Base-by-base conservation (phyloP, 768 basidiomycete species). In the Boletus rex-veris region DNA sequence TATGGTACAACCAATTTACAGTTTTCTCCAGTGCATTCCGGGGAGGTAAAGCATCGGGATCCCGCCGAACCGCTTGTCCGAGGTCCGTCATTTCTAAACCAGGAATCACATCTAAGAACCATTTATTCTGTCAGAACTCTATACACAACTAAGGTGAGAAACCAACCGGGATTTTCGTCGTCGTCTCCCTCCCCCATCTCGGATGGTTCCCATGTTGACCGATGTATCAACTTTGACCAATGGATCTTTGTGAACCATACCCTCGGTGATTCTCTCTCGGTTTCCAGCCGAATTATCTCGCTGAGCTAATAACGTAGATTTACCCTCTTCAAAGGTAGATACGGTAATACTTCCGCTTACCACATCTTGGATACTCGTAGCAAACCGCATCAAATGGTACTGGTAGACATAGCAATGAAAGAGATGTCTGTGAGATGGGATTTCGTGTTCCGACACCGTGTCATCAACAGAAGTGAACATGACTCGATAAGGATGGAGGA, bases 401-500 rank as follows among this genome's bases (percentile, higher is more conserved):
- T 90, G 85, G 63, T 87, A 89, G 33, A 88, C 79, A 60, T 84
- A 90, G 45, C 84, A 86, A 50, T 87, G 74, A 60, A 90, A 90
- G 6, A 90, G 71, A 62, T 83, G 82, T 37, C 83, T 80, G 67
- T 89, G 88, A 1, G 83, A 79, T 0, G 82, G 82, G 11, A 76
- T 69, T 4, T 79, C 76, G 19, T 70, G 53, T 12, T 67, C 63
- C 50, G 56, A 45, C 21, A 49, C 52, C 15, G 55, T 49, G 45
- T 67, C 70, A 54, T 66, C 66, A 21, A 56, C 56, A 5, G 73
- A 60, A 37, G 79, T 76, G 50, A 88, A 81, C 0, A 75, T 74
- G 8, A 69, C 64, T 5, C 77, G 73, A 59, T 88, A 89, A 3
- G 86, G 85, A 28, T 85, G 83, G 2, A 88, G 66, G 12, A 89